Base-by-base conservation (phyloP, 768 basidiomycete genomes). In the Sistotremastrum niveocremeum region DNA sequence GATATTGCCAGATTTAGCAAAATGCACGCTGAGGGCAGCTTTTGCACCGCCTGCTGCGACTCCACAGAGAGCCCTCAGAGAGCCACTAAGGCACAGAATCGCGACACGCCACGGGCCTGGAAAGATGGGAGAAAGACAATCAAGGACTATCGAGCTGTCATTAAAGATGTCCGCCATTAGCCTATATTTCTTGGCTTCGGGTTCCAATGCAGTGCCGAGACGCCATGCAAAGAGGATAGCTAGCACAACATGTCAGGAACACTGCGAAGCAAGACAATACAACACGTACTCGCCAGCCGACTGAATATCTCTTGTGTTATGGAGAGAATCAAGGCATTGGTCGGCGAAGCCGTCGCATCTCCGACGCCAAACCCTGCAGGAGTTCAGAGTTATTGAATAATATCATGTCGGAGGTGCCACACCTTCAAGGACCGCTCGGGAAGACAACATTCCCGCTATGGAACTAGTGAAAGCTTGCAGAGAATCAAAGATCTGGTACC, bases 391-490 rank as follows among this genome's bases (percentile, higher is more conserved):
- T 50, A n/a, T 29, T 12, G 5, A 28, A 34, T 10, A 34, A 32
- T 51, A 4, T n/a, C 28, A 10, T 34, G 29, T 32, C 6, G 7
- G 32, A 40, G 6, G n/a, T n/a, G 7, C 9, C 20, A 39, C 41
- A 77, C 80, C 81, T 69, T 83, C 77, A 5, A 84, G 62, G 3
- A 78, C 71, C 10, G 81, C 80, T 51, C 81, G 66, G 5, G 80
- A 81, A 1, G 81, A 76, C 12, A 83, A 54, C 30, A 83, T 61
- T 0, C 76, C 68, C 0, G 79, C 73, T 2, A 83, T 60, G 0
- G 81, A 79, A 54, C 74, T 82, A 54, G 78, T 82, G 51, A 81
- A 82, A 3, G 79, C 77, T 58, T 83, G 81, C 4, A 79, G 46
- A 0, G 76, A 76, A 51, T 83, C 82, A 52, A 74, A 68, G 9